These are phyloP conservation scores for Ogataea allantospora DNA, from an alignment of 805 yeast species.

Conservation along the genomic window DNA sequence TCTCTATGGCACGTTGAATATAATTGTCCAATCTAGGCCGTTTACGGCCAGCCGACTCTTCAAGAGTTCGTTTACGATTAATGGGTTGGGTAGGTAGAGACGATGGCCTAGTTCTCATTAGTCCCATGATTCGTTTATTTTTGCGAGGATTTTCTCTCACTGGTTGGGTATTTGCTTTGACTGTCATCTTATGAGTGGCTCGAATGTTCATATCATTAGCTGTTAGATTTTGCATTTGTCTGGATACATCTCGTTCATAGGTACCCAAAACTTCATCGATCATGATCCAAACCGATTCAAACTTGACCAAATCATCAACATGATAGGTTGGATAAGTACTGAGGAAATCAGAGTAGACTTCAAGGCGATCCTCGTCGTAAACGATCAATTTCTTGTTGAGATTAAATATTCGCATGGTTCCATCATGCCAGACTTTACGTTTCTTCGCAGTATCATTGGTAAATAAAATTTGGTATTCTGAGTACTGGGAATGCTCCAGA, in stretches of 20 bases:
- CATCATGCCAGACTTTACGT: constrained; percentile 53
- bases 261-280: constrained; percentile 31
- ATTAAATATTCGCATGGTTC: constrained; percentile 43
- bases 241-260: constrained; percentile 39
- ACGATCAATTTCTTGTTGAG: constrained; percentile 49
- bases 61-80: background rate
- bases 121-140: constrained; percentile 16
- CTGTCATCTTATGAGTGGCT: constrained; percentile 3
- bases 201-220: constrained; percentile 18
- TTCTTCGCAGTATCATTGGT: constrained; percentile 45
- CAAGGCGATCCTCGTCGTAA: constrained; percentile 32
- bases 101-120: constrained; percentile 14
- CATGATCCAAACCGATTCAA: constrained; percentile 27
- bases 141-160: constrained; percentile 4
- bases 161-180: constrained; percentile 5
- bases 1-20: constrained; percentile 8
- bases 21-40: constrained; percentile 8
- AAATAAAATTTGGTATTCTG: constrained; percentile 47
- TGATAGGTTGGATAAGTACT: constrained; percentile 33
- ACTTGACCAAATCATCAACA: constrained; percentile 31
- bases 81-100: constrained; percentile 5
- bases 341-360: constrained; percentile 29
- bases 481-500: constrained; percentile 39
- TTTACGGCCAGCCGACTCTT: constrained; percentile 5
- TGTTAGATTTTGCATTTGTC: constrained; percentile 12